Conservation (phyloP, 2,329 filamentous ascomycete species). For the Lanzia echinophila region DNA sequence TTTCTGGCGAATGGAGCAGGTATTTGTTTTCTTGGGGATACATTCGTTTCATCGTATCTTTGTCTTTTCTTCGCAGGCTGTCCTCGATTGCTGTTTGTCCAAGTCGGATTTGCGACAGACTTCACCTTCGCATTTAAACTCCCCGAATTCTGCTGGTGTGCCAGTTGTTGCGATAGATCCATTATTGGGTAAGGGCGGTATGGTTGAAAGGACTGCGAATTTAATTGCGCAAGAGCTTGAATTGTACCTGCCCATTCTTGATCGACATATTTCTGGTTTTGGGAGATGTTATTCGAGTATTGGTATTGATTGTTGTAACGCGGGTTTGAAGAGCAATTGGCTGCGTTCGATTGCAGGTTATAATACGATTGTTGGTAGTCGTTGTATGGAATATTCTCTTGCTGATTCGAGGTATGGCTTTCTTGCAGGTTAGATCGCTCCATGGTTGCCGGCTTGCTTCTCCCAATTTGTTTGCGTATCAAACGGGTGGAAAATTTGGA, state of each 20-base stretch:
- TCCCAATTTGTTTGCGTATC: background rate
- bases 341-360: background rate
- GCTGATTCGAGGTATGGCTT: background rate
- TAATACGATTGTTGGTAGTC: slow-evolving; percentile 1
- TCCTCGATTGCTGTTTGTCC: background rate
- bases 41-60: background rate
- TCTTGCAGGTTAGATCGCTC: background rate
- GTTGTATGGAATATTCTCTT: background rate
- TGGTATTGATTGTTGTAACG: background rate
- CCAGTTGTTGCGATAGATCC: background rate
- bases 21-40: background rate
- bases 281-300: background rate
- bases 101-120: background rate
- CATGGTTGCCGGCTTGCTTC: background rate
- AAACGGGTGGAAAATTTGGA: too few species aligned
- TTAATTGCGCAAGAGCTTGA: background rate
- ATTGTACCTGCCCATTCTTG: background rate
- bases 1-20: background rate
- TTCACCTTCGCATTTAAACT: background rate
- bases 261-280: background rate
- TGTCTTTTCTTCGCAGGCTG: background rate
- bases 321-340: background rate
- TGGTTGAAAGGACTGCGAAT: slow-evolving; percentile 1
- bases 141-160: background rate
- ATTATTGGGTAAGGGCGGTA: background rate